Conservation (phyloP, 2,329 filamentous ascomycete genomes). For the Emydomyces testavorans region DNA sequence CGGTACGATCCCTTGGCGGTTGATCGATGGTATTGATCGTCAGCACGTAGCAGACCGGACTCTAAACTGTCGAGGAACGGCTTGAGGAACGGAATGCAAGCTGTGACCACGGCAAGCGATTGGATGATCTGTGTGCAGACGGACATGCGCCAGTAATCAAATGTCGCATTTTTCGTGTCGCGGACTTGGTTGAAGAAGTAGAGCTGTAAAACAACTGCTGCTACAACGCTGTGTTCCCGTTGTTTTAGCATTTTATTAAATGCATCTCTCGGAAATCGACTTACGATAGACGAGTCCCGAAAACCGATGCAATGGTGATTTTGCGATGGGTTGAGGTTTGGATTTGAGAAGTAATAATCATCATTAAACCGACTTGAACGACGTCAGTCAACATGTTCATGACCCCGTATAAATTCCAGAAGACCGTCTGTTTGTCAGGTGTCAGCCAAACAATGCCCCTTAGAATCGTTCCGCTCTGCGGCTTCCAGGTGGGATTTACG, state of each 20-base stretch:
- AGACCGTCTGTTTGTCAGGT: slow-evolving; percentile 5
- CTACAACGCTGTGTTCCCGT: slow-evolving; percentile 10
- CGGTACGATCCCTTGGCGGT: slow-evolving; percentile 9
- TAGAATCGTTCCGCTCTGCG: too few species aligned
- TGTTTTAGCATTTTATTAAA: background rate
- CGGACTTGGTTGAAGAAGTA: slow-evolving; percentile 13
- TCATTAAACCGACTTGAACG: slow-evolving; percentile 10
- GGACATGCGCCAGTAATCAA: slow-evolving; percentile 23
- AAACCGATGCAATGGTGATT: slow-evolving; percentile 12
- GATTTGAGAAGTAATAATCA: slow-evolving; percentile 11
- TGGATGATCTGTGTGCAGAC: slow-evolving; percentile 22
- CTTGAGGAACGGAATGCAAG: slow-evolving; percentile 23
- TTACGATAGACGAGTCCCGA: slow-evolving; percentile 12
- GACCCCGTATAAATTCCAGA: slow-evolving; percentile 14
- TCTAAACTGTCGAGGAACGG: slow-evolving; percentile 24
- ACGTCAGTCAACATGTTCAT: slow-evolving; percentile 14
- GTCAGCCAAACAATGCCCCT: background rate
- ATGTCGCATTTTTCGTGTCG: slow-evolving; percentile 17
- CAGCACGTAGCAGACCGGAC: slow-evolving; percentile 20
- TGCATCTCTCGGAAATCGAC: background rate
- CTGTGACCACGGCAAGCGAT: slow-evolving; percentile 22
- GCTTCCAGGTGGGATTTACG: background rate
- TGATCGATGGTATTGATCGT: slow-evolving; percentile 16
- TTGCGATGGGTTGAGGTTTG: slow-evolving; percentile 12
- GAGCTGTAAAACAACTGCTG: slow-evolving; percentile 12